A percentile compares a stretch with the other conserved stretches of the same genome.
phyloP scores from a whole-genome alignment of 441 rosid species.

The Omphalea diandra region DNA sequence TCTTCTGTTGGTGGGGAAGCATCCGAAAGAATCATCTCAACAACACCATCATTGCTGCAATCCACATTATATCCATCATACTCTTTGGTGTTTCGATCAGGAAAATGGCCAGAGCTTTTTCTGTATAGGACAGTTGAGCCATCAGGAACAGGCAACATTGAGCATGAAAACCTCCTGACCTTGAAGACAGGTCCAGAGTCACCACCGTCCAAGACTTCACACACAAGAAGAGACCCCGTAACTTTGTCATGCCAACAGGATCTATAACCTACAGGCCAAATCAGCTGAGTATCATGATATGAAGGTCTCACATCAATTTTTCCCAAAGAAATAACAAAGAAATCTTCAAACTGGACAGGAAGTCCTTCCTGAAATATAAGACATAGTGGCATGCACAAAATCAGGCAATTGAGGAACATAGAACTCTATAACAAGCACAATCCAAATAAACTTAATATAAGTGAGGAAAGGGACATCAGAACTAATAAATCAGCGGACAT shows the following conservation, averaged over 20 bases:
- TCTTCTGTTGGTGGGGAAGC: conserved; percentile 59
- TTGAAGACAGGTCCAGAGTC: conserved; percentile 88
- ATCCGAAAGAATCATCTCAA: conserved; percentile 70
- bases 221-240: conserved; percentile 81
- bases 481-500: conserved; percentile 6
- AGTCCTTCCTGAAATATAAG: conserved; percentile 67
- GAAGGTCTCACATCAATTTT: conserved; percentile 75
- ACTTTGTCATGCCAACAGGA: conserved; percentile 99
- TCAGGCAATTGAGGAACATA: conserved; percentile 25
- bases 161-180: conserved; percentile 84
- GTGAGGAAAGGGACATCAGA: conserved; percentile 2
- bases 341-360: conserved; percentile 93
- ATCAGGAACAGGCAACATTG: conserved; percentile 52
- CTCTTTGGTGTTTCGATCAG: conserved; percentile 39
- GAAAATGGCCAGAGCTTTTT: conserved; percentile 35
- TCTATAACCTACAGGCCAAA: conserved; percentile 85
- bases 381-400: conserved; percentile 23
- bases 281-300: conserved; percentile 65
- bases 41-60: conserved; percentile 40
- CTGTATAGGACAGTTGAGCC: conserved; percentile 60
- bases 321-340: conserved; percentile 86
- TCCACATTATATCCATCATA: conserved; percentile 36
- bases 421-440: conserved; percentile 3
- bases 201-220: conserved; percentile 90
- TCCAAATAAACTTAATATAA: background rate